Evolutionary conservation across 139 green algal genomes (phyloP).

Genomic region (Closterium sp.): DNA sequence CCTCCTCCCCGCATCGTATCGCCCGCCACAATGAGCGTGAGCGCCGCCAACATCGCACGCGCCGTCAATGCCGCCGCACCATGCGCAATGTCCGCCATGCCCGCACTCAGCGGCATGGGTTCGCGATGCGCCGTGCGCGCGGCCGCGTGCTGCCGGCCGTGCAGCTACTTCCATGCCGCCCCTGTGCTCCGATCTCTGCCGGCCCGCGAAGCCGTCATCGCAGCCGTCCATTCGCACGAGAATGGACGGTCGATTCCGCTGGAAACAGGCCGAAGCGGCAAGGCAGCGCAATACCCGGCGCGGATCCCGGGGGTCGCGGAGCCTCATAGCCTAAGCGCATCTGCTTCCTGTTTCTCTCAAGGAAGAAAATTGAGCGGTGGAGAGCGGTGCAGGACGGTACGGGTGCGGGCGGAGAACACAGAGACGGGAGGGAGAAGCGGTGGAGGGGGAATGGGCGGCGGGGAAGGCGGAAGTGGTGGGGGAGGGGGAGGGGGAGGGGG

Average conservation of each 20-base stretch:
- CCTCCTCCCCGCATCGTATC: background rate
- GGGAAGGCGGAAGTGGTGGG: background rate
- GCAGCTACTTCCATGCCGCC: background rate
- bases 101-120: background rate
- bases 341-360: background rate
- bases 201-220: background rate
- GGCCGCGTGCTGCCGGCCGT: background rate
- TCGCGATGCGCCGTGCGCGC: background rate
- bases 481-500: background rate
- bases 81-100: background rate
- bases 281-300: background rate
- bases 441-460: too few relatives aligned
- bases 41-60: background rate
- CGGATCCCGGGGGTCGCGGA: background rate
- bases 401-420: background rate
- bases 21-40: background rate
- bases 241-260: background rate
- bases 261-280: background rate
- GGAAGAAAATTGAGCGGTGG: background rate
- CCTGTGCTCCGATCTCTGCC: background rate
- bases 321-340: background rate
- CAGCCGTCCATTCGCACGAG: background rate
- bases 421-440: background rate
- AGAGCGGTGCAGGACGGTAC: background rate
- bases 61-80: background rate